Percentiles rank a stretch among this genome's conserved stretches.
phyloP scores from a whole-genome alignment of 495 filamentous ascomycete species.

The Aspergillus carlsbadensis region DNA sequence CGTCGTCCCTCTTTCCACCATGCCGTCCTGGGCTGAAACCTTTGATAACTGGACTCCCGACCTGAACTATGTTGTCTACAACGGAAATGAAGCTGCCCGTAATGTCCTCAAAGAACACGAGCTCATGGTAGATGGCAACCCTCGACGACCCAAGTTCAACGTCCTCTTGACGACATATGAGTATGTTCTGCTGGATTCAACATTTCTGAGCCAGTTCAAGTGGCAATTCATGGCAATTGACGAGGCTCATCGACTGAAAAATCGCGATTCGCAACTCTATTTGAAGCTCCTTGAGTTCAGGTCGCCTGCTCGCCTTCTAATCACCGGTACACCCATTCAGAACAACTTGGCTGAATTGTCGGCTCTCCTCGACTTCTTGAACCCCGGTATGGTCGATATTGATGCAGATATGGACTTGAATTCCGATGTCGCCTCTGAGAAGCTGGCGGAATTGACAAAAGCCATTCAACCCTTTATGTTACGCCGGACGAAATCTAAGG shows the following conservation, averaged over 20 bases:
- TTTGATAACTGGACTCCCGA: constrained; percentile 97
- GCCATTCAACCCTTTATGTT: constrained; percentile 88
- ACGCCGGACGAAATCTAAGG: constrained; percentile 94
- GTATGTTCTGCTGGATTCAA: constrained; percentile 78
- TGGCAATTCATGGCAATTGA: constrained; percentile 98
- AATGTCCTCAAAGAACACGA: constrained; percentile 84
- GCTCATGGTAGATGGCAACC: constrained; percentile 78
- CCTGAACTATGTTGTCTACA: constrained; percentile 95
- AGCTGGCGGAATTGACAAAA: constrained; percentile 67
- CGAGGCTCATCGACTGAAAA: constrained; percentile 96
- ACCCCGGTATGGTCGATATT: constrained; percentile 81
- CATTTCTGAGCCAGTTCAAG: constrained; percentile 80
- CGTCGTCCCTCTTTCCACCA: constrained; percentile 91
- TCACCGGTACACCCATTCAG: constrained; percentile 96
- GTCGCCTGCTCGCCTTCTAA: constrained; percentile 80
- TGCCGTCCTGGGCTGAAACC: constrained; percentile 96
- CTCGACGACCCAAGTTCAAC: constrained; percentile 86
- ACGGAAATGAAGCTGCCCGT: constrained; percentile 78
- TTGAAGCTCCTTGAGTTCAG: constrained; percentile 79
- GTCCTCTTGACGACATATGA: constrained; percentile 95
- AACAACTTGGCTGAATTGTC: constrained; percentile 92
- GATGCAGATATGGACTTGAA: constrained; percentile 85
- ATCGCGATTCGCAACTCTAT: constrained; percentile 90
- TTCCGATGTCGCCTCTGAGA: constrained; percentile 64
- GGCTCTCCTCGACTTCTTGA: constrained; percentile 91